Conservation (phyloP, 2,329 filamentous ascomycete genomes). For the Trichophyton mentagrophytes region DNA sequence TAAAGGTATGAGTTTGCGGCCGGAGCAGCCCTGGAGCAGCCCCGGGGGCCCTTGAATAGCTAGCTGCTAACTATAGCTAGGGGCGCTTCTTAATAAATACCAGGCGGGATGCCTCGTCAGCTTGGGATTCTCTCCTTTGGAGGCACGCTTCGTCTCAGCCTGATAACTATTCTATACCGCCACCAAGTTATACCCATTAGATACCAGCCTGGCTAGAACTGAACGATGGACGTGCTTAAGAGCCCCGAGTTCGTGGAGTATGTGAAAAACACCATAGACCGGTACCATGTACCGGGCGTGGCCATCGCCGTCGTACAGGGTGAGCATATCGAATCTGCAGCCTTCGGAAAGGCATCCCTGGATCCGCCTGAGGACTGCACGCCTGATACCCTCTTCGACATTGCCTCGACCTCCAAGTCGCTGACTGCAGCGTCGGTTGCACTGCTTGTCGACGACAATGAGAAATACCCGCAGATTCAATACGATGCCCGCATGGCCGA, state of each 20-base stretch:
- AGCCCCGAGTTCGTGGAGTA: not conserved
- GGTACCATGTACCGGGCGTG: not conserved
- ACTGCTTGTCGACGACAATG: conserved; percentile 34
- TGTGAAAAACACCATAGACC: not conserved
- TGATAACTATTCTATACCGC: too few species aligned
- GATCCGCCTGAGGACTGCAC: not conserved
- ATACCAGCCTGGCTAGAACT: not conserved
- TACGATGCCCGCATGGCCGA: conserved; percentile 39
- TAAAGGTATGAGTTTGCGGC: too few species aligned
- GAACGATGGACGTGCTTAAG: not conserved
- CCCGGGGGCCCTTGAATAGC: too few species aligned
- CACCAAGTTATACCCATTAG: too few species aligned
- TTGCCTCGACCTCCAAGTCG: conserved; percentile 18
- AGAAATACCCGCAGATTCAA: conserved; percentile 24
- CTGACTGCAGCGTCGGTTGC: conserved; percentile 19
- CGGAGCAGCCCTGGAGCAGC: too few species aligned
- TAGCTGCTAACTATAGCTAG: too few species aligned
- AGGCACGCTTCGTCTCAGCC: too few species aligned
- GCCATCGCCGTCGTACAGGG: not conserved
- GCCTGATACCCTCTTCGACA: conserved; percentile 19
- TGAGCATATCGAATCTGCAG: not conserved
- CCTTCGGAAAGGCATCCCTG: not conserved
- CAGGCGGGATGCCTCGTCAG: too few species aligned
- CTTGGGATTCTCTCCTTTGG: too few species aligned
- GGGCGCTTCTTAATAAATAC: too few species aligned